Percentiles rank a stretch among this genome's conserved stretches.
Evolutionary conservation across 306 rosid genomes (phyloP).

Genomic region (Vicia sativa): DNA sequence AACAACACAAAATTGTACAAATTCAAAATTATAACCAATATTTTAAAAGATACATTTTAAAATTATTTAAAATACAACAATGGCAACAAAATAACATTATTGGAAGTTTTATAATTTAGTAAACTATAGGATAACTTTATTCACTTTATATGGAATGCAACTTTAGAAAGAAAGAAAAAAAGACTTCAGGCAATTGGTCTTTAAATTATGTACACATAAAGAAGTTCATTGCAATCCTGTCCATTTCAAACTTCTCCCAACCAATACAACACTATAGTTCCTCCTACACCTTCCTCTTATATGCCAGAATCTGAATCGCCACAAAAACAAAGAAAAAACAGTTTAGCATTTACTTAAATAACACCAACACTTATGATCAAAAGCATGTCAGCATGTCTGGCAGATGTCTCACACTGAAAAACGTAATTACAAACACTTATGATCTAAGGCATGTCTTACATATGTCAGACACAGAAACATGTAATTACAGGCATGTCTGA

Average conservation of each 20-base stretch:
- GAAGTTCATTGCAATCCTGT: slow-evolving; percentile 24
- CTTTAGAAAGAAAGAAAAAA: neutral
- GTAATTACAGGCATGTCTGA: no score
- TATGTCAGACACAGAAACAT: no score
- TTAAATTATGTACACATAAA: slow-evolving; percentile 32
- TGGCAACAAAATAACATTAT: slow-evolving; percentile 25
- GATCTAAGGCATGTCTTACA: no score
- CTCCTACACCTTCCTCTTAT: slow-evolving; percentile 58
- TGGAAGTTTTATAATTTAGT: slow-evolving; percentile 28
- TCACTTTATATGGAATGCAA: slow-evolving; percentile 26
- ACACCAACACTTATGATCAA: neutral
- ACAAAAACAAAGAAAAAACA: slow-evolving; percentile 38
- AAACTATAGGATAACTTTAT: neutral
- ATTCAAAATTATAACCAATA: slow-evolving; percentile 30
- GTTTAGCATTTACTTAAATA: neutral
- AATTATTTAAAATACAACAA: slow-evolving; percentile 21
- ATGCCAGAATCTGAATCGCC: slow-evolving; percentile 77
- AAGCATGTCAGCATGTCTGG: no score
- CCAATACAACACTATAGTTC: slow-evolving; percentile 21
- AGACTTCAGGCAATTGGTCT: slow-evolving; percentile 11
- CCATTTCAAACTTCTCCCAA: slow-evolving; percentile 24
- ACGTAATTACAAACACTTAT: no score
- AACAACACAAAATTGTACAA: slow-evolving; percentile 7
- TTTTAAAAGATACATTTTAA: slow-evolving; percentile 23
- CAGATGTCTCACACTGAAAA: no score